phyloP scores from a whole-genome alignment of 371 early-diverging fungal species.

The Spraguea lophii region DNA sequence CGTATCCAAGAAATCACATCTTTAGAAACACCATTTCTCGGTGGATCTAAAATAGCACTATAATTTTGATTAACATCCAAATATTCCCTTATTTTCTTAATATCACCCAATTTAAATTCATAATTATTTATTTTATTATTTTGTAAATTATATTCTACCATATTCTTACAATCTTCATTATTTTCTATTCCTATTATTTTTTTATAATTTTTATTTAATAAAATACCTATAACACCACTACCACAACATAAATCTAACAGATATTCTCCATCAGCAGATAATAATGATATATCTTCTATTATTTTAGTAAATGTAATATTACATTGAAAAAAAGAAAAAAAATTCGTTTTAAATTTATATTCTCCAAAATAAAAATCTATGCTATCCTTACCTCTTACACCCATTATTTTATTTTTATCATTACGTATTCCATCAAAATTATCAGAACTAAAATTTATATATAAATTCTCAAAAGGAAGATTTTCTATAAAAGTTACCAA shows the following conservation, averaged over 20 bases:
- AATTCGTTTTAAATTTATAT: neutral
- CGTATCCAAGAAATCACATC: neutral
- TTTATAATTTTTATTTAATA: conserved; percentile 2
- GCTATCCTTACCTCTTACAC: neutral
- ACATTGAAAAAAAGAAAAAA: conserved; percentile 6
- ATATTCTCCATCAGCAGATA: neutral
- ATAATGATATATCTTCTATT: neutral
- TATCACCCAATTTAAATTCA: neutral
- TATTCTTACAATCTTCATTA: neutral
- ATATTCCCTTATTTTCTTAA: neutral
- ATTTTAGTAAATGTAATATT: neutral
- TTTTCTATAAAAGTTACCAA: neutral
- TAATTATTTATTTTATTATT: neutral
- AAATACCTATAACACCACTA: neutral
- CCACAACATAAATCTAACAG: conserved; percentile 6
- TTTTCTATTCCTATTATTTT: neutral
- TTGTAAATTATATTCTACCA: neutral
- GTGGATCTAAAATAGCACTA: conserved; percentile 3
- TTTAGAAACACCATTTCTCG: conserved; percentile 1
- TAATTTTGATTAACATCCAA: neutral
- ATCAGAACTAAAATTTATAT: neutral
- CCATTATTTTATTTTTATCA: neutral
- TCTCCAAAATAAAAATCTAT: neutral
- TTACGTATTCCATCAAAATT: neutral
- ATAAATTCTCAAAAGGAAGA: neutral